Base-by-base conservation (phyloP, 2,329 filamentous ascomycete genomes). In the Penicillium glabrum region DNA sequence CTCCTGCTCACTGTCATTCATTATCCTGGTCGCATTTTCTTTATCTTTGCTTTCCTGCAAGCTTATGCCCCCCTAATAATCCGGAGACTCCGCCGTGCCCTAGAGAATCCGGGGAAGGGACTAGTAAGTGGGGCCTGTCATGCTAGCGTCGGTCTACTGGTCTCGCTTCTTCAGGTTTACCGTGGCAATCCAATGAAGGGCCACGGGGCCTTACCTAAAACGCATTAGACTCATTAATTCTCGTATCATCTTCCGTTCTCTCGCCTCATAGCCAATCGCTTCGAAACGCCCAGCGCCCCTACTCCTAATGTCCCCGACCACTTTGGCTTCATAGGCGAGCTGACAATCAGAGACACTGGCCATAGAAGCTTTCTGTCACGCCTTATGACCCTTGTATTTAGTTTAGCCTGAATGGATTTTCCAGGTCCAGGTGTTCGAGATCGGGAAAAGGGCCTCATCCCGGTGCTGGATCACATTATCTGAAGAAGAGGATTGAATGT, bases 21-120 rank as follows among this genome's bases (percentile, higher is more conserved):
- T 39, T 19, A 19, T 6, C n/a, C 19, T 19, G 16, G 10, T 39
- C 16, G n/a, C 7, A 39, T 19, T 39, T 37, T 11, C 35, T 39
- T 19, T n/a, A 29, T 50, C 14, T 33, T 31, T 5, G 13, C 16
- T 7, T 6, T 33, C 31, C 27, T 3, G 33, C 5, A 37, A 39
- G 1, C n/a, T n/a, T 7, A 19, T 39, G n/a, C n/a, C n/a, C 9
- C 35, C 5, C 8, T 9, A 19, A 19, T 10, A 39, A 19, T 39
- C 35, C 41, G 37, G 23, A 37, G 43, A n/a, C 23, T 14, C 21
- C 16, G 14, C 53, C 45, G 47, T 51, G 53, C 37, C 53, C 27
- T 51, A 50, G 13, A 56, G 4, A 56, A 51, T 56, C 53, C 33
- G 53, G 53, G 53, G 53, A 51, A 56, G 29, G 31, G 26, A 27